Evolutionary conservation across 768 basidiomycete genomes (phyloP).

Genomic region (Lactarius evosmus): DNA sequence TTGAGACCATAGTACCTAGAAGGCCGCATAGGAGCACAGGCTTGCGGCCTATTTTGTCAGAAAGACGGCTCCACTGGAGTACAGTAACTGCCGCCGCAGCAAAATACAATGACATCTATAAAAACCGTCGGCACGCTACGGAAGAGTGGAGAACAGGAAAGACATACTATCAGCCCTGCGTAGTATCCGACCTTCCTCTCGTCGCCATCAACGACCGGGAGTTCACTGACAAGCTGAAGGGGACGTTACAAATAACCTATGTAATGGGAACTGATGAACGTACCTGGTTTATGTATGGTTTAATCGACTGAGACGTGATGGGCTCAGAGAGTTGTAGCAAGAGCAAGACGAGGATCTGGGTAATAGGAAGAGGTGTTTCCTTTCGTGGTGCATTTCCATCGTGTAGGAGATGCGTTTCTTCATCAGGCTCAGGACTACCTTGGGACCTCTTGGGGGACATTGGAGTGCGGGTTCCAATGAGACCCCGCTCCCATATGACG

Average conservation of each 20-base stretch:
- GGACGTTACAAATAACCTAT: background rate
- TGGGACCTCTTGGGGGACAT: too few relatives aligned
- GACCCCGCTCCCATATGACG: too few relatives aligned
- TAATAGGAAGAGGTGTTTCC: too few relatives aligned
- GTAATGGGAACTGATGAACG: slow-evolving; percentile 7
- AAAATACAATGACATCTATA: slow-evolving; percentile 47
- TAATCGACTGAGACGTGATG: slow-evolving; percentile 45
- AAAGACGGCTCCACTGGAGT: slow-evolving; percentile 48
- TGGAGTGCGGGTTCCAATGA: too few relatives aligned
- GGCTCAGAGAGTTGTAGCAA: slow-evolving; percentile 30
- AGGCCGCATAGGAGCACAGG: slow-evolving; percentile 45
- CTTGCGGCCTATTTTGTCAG: slow-evolving; percentile 48
- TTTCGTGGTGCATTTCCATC: too few relatives aligned
- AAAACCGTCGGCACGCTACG: background rate
- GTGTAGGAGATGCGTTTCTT: too few relatives aligned
- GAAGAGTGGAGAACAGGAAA: background rate
- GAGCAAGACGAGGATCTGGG: too few relatives aligned
- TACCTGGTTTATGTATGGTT: slow-evolving; percentile 51
- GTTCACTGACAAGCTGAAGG: slow-evolving; percentile 41
- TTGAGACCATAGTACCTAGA: slow-evolving; percentile 36
- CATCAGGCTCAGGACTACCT: too few relatives aligned
- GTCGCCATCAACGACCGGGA: slow-evolving; percentile 44
- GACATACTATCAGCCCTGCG: slow-evolving; percentile 46
- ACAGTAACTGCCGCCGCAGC: slow-evolving; percentile 45
- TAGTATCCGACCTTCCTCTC: slow-evolving; percentile 47